Evolutionary conservation across 106 monocot species (phyloP).

Genomic region (Platanthera guangdongensis): DNA sequence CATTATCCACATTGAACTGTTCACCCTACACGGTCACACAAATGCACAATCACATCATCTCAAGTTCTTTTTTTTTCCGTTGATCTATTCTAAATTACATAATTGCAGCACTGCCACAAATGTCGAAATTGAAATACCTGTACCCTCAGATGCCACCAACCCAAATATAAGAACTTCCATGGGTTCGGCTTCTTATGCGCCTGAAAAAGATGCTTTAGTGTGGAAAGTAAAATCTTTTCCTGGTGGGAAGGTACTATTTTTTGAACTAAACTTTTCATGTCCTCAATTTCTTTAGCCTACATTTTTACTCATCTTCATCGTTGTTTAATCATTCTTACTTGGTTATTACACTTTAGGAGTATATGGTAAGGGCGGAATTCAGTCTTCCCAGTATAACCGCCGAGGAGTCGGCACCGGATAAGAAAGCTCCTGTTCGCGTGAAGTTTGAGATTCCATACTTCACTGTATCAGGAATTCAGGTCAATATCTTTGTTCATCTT

Average conservation of each 20-base stretch:
- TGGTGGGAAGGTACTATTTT: slow-evolving; percentile 67
- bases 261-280: neutral
- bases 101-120: slow-evolving; percentile 77
- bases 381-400: slow-evolving; percentile 89
- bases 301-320: neutral
- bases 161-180: slow-evolving; percentile 86
- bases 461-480: slow-evolving; percentile 95
- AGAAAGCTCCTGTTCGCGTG: slow-evolving; percentile 87
- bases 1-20: no score
- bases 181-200: slow-evolving; percentile 92
- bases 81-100: slow-evolving; percentile 5
- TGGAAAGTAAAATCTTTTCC: slow-evolving; percentile 99
- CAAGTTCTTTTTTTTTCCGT: no score
- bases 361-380: slow-evolving; percentile 91
- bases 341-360: slow-evolving; percentile 41
- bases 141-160: slow-evolving; percentile 81
- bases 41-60: no score
- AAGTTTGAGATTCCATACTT: slow-evolving; percentile 99
- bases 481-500: slow-evolving; percentile 8
- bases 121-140: slow-evolving; percentile 92
- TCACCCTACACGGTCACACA: no score
- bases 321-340: neutral
- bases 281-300: neutral
- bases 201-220: slow-evolving; percentile 89
- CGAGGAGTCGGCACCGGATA: slow-evolving; percentile 75